Conservation (phyloP, 2,329 filamentous ascomycete species). For the Chaetomium strumarium region DNA sequence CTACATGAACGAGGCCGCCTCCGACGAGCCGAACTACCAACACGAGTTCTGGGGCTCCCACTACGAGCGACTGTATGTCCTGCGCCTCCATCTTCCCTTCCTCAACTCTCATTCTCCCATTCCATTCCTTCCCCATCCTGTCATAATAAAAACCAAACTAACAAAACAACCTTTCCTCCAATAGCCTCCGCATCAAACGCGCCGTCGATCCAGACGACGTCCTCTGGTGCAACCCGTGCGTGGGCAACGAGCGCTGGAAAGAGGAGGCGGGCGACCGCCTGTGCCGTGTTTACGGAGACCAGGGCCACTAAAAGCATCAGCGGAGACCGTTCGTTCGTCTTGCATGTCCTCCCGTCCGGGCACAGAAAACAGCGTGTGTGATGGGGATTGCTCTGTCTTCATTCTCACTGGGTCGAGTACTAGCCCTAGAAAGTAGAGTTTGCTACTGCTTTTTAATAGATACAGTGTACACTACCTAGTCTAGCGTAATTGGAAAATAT, state of each 20-base stretch:
- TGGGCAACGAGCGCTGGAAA: slow-evolving; percentile 23
- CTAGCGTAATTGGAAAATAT: too few species aligned
- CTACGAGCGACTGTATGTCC: slow-evolving; percentile 31
- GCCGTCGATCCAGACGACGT: slow-evolving; percentile 29
- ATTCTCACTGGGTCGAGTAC: too few species aligned
- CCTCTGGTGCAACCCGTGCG: slow-evolving; percentile 35
- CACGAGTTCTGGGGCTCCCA: slow-evolving; percentile 36
- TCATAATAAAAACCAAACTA: neutral
- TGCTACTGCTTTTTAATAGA: too few species aligned
- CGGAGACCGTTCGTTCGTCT: too few species aligned
- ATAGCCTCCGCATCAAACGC: slow-evolving; percentile 30
- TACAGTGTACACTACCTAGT: too few species aligned
- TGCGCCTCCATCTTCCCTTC: neutral
- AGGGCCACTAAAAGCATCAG: neutral
- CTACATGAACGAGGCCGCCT: slow-evolving; percentile 38
- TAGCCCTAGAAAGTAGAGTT: too few species aligned
- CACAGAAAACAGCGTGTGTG: too few species aligned
- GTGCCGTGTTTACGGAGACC: slow-evolving; percentile 9
- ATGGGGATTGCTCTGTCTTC: too few species aligned
- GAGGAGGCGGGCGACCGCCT: slow-evolving; percentile 19
- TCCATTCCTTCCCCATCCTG: neutral
- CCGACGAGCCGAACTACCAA: slow-evolving; percentile 31
- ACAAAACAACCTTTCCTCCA: neutral
- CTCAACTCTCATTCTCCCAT: neutral
- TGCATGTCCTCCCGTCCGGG: too few species aligned